These are phyloP conservation scores for Tuctoria greenei DNA, from an alignment of 176 grass and related monocot species.

Conservation along the genomic window DNA sequence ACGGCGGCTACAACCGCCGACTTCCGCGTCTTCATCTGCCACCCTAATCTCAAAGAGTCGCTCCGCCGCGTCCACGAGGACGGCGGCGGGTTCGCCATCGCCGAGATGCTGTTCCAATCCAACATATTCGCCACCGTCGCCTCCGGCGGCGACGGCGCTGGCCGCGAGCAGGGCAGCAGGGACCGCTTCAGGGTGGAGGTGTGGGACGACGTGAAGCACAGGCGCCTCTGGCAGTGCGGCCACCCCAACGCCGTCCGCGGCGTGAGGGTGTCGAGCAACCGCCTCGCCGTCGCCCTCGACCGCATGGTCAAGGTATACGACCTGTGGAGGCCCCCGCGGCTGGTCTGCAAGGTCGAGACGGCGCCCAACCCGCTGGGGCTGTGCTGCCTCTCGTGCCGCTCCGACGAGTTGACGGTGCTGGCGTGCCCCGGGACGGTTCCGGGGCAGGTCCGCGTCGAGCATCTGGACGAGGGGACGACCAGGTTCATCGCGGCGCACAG, in stretches of 20 bases:
- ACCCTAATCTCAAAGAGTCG: constrained; percentile 51
- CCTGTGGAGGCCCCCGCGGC: constrained; percentile 29
- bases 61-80: not conserved
- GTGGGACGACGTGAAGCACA: constrained; percentile 41
- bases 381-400: constrained; percentile 67
- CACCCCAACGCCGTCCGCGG: constrained; percentile 47
- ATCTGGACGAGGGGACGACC: constrained; percentile 30
- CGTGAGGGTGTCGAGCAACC: constrained; percentile 39
- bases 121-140: constrained; percentile 46
- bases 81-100: constrained; percentile 51
- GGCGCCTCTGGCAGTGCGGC: constrained; percentile 12
- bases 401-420: constrained; percentile 40
- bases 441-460: constrained; percentile 57
- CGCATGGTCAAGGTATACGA: constrained; percentile 47
- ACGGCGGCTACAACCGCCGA: constrained; percentile 57
- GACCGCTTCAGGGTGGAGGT: constrained; percentile 33
- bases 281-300: constrained; percentile 60
- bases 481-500: constrained; percentile 60
- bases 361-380: constrained; percentile 48
- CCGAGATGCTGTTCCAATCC: constrained; percentile 63
- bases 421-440: constrained; percentile 40
- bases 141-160: no score
- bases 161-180: not conserved
- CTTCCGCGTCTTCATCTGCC: constrained; percentile 56
- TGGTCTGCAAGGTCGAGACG: constrained; percentile 47